phyloP scores from a whole-genome alignment of 192 early-diverging fungal species.

The Entomortierella parvispora region DNA sequence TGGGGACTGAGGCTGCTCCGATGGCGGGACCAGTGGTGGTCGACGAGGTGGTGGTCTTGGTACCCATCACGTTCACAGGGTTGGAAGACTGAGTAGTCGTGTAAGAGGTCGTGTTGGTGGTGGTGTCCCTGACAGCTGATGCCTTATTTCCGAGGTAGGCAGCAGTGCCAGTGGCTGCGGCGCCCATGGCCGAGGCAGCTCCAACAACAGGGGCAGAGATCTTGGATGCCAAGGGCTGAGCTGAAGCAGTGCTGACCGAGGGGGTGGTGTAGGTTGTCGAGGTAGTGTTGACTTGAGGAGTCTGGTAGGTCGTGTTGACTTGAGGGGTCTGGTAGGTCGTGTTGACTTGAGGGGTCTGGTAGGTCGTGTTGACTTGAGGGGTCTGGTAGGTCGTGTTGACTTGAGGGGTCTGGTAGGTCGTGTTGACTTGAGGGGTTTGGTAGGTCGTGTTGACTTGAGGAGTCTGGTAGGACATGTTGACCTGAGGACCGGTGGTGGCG shows the following conservation, averaged over 20 bases:
- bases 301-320: not conserved
- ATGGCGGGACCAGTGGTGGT: not conserved
- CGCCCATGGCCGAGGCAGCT: constrained; percentile 5
- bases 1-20: too few species aligned
- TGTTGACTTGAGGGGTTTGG: not conserved
- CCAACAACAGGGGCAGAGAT: constrained; percentile 12
- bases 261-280: not conserved
- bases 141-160: constrained; percentile 11
- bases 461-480: too few species aligned
- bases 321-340: not conserved
- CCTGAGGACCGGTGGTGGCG: not conserved
- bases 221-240: constrained; percentile 6
- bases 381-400: not conserved
- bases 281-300: not conserved
- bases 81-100: not conserved
- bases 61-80: not conserved
- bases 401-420: not conserved
- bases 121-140: not conserved
- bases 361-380: not conserved
- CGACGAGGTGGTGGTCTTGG: not conserved
- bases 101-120: not conserved
- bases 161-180: constrained; percentile 8
- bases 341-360: not conserved
- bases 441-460: not conserved
- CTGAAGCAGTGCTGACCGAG: not conserved